Evolutionary conservation across 352 stramenopile genomes (phyloP).

Genomic region (Stramenopiles sp.): DNA sequence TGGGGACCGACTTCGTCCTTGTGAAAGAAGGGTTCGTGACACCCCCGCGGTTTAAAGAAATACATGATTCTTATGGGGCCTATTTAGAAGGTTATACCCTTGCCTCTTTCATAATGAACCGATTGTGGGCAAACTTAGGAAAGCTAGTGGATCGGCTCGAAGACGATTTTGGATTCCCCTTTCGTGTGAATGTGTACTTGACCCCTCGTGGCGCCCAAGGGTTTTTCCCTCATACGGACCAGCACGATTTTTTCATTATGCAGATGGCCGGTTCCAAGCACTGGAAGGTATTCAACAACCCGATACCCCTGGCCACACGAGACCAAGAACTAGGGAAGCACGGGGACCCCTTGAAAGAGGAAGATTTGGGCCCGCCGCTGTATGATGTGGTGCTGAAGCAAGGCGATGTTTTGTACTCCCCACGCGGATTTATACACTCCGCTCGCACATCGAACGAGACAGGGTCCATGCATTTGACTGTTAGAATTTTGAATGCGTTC

Average conservation of each 20-base stretch:
- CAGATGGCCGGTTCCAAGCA: constrained; percentile 35
- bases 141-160: not conserved
- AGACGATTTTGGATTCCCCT: not conserved
- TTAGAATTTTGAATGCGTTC: not conserved
- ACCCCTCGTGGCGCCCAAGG: constrained; percentile 33
- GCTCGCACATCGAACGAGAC: not conserved
- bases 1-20: not conserved
- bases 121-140: not conserved
- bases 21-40: not conserved
- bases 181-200: constrained; percentile 33
- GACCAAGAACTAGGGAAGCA: not conserved
- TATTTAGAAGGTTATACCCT: not conserved
- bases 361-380: not conserved
- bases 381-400: constrained; percentile 25
- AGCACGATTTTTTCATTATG: constrained; percentile 43
- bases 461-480: not conserved
- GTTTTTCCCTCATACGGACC: constrained; percentile 39
- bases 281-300: constrained; percentile 37
- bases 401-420: constrained; percentile 47
- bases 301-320: constrained; percentile 27
- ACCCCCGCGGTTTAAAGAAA: not conserved
- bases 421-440: constrained; percentile 36
- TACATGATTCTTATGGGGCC: not conserved
- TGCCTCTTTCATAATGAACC: not conserved
- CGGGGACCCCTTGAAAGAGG: not conserved